A percentile compares a stretch with the other conserved stretches of the same genome.
These are phyloP conservation scores for Glebionis coronaria DNA, from an alignment of 129 eudicot genomes.

Conservation along the genomic window DNA sequence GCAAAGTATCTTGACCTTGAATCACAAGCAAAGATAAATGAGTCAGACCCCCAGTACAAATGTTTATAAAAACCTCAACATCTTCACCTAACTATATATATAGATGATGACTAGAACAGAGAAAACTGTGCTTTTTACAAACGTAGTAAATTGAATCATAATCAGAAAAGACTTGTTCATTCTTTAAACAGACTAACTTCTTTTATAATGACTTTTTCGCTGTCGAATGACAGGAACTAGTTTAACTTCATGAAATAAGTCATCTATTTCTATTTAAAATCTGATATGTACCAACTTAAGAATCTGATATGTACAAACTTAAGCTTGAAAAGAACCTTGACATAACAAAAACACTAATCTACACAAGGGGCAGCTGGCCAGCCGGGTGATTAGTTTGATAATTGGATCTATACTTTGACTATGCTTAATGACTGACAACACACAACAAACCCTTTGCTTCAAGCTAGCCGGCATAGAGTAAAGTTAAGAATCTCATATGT, in stretches of 20 bases:
- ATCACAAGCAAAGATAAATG: conserved; percentile 12
- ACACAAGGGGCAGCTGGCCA: not conserved
- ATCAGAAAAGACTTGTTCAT: conserved; percentile 4
- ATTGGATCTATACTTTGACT: not conserved
- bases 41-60: conserved; percentile 4
- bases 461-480: not conserved
- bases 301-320: not conserved
- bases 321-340: not conserved
- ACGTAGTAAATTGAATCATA: not conserved
- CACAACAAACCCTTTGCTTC: no score
- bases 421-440: not conserved
- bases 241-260: not conserved
- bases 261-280: not conserved
- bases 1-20: conserved; percentile 81
- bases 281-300: not conserved
- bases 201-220: not conserved
- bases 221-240: not conserved
- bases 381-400: not conserved
- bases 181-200: not conserved
- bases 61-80: not conserved
- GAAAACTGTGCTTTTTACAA: not conserved
- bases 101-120: conserved; percentile 1
- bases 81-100: not conserved
- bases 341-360: conserved; percentile 1
- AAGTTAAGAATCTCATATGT: not conserved